Conservation (phyloP, 208 protist genomes). For the Acanthamoeba royreba region DNA sequence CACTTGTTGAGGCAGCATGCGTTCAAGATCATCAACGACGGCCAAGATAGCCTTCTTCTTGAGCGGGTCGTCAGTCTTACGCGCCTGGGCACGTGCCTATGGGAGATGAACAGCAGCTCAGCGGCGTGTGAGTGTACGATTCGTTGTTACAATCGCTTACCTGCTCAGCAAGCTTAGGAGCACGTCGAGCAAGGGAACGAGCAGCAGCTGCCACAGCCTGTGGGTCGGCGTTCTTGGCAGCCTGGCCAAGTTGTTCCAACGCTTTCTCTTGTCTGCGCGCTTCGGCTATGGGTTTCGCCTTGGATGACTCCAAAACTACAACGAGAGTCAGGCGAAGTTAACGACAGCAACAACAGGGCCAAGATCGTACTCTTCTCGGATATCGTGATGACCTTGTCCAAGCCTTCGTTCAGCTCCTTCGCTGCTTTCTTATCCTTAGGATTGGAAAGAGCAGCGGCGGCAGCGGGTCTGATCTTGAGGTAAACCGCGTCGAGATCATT, state of each 20-base stretch:
- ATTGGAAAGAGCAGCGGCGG: neutral
- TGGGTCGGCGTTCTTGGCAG: neutral
- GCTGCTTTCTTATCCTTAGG: conserved; percentile 1
- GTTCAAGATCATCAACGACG: conserved; percentile 13
- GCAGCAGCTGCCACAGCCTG: conserved; percentile 13
- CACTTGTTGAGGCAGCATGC: neutral
- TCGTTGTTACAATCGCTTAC: neutral
- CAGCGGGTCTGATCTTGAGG: neutral
- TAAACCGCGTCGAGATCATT: neutral
- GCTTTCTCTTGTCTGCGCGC: neutral
- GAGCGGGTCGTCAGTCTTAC: conserved; percentile 6
- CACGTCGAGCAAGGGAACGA: neutral
- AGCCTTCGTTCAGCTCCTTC: neutral
- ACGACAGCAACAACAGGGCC: too few species aligned
- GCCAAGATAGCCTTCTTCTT: conserved; percentile 3
- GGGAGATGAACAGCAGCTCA: neutral
- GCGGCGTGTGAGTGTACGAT: neutral
- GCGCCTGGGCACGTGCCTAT: neutral
- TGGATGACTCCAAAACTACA: neutral
- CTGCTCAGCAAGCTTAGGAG: conserved; percentile 13
- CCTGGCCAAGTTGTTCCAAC: neutral
- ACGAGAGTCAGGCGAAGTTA: neutral
- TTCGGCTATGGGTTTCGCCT: neutral
- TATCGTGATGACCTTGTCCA: neutral
- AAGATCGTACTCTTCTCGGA: neutral